Percentiles rank a stretch among this genome's conserved stretches.
These are phyloP conservation scores for Diaporthe longicolla DNA, from an alignment of 2,329 filamentous ascomycete species.

Conservation along the genomic window DNA sequence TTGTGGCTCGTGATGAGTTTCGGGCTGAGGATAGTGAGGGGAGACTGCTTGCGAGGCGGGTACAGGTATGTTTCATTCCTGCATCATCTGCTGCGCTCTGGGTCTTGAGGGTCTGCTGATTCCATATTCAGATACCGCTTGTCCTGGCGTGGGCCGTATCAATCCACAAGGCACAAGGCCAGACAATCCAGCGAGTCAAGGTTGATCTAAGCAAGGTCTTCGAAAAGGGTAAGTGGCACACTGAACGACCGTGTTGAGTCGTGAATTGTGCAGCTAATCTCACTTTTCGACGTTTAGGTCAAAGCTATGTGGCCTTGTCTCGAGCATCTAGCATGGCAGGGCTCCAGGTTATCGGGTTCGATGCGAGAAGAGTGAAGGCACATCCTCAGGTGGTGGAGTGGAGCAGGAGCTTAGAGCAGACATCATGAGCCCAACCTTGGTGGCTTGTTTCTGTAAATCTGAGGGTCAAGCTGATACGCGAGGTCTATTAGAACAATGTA, in stretches of 20 bases:
- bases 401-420: conserved; percentile 10
- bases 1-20: conserved; percentile 38
- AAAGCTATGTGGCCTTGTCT: conserved; percentile 41
- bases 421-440: background rate
- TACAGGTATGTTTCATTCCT: conserved; percentile 27
- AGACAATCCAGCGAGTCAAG: conserved; percentile 41
- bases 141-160: conserved; percentile 41
- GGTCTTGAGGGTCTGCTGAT: background rate
- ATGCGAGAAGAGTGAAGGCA: conserved; percentile 34
- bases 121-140: conserved; percentile 27
- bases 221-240: conserved; percentile 32
- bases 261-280: background rate
- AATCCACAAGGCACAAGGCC: conserved; percentile 42
- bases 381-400: conserved; percentile 38
- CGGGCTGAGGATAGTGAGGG: conserved; percentile 38
- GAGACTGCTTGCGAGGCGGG: conserved; percentile 36
- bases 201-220: conserved; percentile 39
- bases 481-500: background rate
- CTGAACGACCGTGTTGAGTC: rapidly evolving
- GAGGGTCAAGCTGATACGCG: background rate
- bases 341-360: conserved; percentile 39
- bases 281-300: background rate
- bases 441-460: background rate
- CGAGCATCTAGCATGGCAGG: conserved; percentile 38
- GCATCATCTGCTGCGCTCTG: background rate